A percentile compares a stretch with the other conserved stretches of the same genome.
Conservation (phyloP, 371 early-diverging fungal genomes). For the Saksenaea vasiformis region DNA sequence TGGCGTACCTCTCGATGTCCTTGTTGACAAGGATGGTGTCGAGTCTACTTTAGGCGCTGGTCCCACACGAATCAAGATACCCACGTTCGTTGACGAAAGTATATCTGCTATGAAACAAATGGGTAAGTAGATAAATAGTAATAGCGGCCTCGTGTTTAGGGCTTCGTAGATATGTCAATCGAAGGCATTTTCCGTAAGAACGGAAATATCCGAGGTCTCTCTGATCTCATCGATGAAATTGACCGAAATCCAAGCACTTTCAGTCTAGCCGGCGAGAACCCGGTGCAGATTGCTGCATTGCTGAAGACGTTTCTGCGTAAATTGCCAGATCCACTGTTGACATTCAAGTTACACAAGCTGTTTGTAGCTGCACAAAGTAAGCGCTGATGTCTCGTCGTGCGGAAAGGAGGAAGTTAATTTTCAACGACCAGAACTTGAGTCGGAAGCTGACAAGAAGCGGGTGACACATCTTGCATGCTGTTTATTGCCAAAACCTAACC, state of each 20-base stretch:
- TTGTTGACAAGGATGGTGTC: constrained; percentile 83
- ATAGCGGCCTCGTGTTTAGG: not conserved
- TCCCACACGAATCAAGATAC: constrained; percentile 78
- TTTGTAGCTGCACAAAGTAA: constrained; percentile 82
- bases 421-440: constrained; percentile 49
- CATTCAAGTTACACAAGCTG: constrained; percentile 81
- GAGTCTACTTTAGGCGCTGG: constrained; percentile 83
- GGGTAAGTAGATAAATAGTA: constrained; percentile 55
- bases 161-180: constrained; percentile 63
- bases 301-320: constrained; percentile 93
- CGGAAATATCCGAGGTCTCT: constrained; percentile 89
- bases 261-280: constrained; percentile 64
- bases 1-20: constrained; percentile 84
- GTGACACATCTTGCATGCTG: constrained; percentile 82
- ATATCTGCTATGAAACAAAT: constrained; percentile 76
- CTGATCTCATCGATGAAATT: constrained; percentile 77
- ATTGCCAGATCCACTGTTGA: constrained; percentile 92
- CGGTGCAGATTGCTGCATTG: constrained; percentile 92
- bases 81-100: constrained; percentile 82
- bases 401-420: not conserved
- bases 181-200: constrained; percentile 98
- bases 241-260: constrained; percentile 77
- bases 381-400: constrained; percentile 2
- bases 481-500: constrained; percentile 88
- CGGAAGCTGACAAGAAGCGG: constrained; percentile 55